Evolutionary conservation across 2,329 filamentous ascomycete genomes (phyloP), one percentile per base, ranked within the genome.

Genomic region (Ceratocystis variospora): DNA sequence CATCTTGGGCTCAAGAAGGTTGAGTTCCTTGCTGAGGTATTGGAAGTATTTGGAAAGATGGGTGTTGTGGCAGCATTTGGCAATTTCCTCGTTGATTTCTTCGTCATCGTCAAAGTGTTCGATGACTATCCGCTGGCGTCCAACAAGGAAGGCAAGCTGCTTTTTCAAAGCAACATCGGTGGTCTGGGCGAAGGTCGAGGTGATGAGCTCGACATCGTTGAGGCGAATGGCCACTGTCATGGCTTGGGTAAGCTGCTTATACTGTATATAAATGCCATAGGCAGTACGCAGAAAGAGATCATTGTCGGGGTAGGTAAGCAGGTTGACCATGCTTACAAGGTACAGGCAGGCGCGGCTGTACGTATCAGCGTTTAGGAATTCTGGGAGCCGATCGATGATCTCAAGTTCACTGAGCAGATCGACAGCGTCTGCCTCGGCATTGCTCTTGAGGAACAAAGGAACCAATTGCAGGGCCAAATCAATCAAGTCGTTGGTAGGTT

Each of bases 251-350:
- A 92, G 87, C 75, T 96, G 90, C 73, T 94, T 89, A 80, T 96
- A 96, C 71, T 89, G 83, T 71, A 91, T 87, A 78, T 99, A 99
- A 73, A 99, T 95, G 70, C 87, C 83, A 78, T 97, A 94, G 61
- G 93, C 92, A 6, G 93, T 96, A 70, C 86, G 87, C 68, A 99
- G 86, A 77, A 99, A 97, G 72, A 89, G 87, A 74, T 96, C 90
- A 76, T 99, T 96, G 77, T 99, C 94, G 55, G 94, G 94, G 73
- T 96, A 97, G 65, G 94, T 96, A 75, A 99, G 85, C 22, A 99
- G 84, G 73, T 94, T 96, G 71, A 99, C 94, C 89, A 97, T 97
- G 80, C 90, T 96, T 72, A 96, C 90, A 87, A 99, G 96, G 79
- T 99, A 99, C 71, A 99, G 79, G 74, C 94, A 97, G 66, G 96